Percentiles rank a stretch among this genome's conserved stretches.
Evolutionary conservation across 2,329 filamentous ascomycete genomes (phyloP).

Genomic region (Botrytis fragariae): DNA sequence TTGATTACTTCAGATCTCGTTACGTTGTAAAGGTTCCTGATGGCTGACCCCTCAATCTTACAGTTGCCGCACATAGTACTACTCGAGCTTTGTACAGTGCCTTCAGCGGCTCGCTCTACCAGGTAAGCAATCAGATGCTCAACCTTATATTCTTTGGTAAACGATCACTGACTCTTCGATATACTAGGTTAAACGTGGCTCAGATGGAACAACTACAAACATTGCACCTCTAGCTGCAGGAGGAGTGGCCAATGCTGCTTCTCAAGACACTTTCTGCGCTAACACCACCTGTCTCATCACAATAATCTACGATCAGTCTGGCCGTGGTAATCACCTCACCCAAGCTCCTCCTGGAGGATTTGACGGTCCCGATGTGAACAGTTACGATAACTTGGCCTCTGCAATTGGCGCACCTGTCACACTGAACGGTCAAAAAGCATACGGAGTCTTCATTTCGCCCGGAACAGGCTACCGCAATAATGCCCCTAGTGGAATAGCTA

Average conservation of each 20-base stretch:
- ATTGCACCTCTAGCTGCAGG: conserved; percentile 51
- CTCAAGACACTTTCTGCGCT: conserved; percentile 61
- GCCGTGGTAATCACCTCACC: conserved; percentile 58
- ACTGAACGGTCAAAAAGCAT: conserved; percentile 58
- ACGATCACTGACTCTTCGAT: background rate
- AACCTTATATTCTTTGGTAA: background rate
- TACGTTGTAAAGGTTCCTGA: background rate
- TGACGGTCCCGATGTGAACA: conserved; percentile 52
- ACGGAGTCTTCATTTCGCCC: conserved; percentile 61
- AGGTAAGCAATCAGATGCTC: conserved; percentile 34
- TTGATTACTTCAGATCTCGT: background rate
- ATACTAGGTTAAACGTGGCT: conserved; percentile 50
- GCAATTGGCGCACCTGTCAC: conserved; percentile 61
- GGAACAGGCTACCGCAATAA: conserved; percentile 64
- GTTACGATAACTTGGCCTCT: conserved; percentile 58
- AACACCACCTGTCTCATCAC: conserved; percentile 61
- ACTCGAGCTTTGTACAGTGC: conserved; percentile 58
- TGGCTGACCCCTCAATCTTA: background rate
- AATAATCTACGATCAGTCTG: conserved; percentile 65
- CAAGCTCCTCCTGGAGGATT: conserved; percentile 59
- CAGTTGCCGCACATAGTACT: conserved; percentile 61
- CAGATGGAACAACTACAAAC: conserved; percentile 42
- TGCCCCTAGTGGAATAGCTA: conserved; percentile 50
- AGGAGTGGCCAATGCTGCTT: conserved; percentile 58
- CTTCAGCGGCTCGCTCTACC: conserved; percentile 56